These are phyloP conservation scores for Penicillium steckii DNA, from an alignment of 495 filamentous ascomycete genomes.

Conservation along the genomic window DNA sequence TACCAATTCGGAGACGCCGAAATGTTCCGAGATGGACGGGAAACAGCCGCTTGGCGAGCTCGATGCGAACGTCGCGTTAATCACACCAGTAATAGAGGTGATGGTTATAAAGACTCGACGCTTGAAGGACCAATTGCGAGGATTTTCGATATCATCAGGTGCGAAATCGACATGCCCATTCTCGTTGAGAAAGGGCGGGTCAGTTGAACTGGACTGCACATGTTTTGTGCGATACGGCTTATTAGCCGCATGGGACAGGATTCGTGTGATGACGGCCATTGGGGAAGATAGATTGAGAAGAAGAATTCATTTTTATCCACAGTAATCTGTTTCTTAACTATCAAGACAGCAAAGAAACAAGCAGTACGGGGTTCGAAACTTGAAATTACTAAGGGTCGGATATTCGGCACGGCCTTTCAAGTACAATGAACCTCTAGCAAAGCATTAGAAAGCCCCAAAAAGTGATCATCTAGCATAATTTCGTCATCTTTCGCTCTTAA, in stretches of 20 bases:
- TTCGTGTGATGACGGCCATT: slow-evolving; percentile 14
- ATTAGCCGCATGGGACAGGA: slow-evolving; percentile 16
- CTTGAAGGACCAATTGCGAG: slow-evolving; percentile 49
- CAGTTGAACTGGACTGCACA: background rate
- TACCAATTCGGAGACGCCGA: slow-evolving; percentile 39
- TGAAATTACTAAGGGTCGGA: background rate
- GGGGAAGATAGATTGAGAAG: background rate
- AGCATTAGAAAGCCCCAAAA: no score
- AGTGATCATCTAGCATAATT: no score
- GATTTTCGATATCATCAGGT: slow-evolving; percentile 47
- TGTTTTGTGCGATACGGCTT: slow-evolving; percentile 19
- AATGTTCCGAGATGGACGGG: slow-evolving; percentile 38
- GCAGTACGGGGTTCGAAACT: no score
- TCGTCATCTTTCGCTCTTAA: background rate
- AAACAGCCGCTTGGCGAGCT: slow-evolving; percentile 49
- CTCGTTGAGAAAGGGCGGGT: slow-evolving; percentile 28
- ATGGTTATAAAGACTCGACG: slow-evolving; percentile 45
- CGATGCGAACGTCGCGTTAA: slow-evolving; percentile 54
- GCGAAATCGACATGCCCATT: slow-evolving; percentile 46
- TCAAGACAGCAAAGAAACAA: no score
- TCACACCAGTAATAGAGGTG: slow-evolving; percentile 43
- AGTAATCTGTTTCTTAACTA: background rate
- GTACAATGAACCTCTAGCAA: background rate
- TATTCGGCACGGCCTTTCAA: background rate
- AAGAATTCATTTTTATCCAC: background rate